Evolutionary conservation across 257 asterid species (phyloP), one percentile per base, ranked within the genome.

Genomic region (Penstemon barbatus): DNA sequence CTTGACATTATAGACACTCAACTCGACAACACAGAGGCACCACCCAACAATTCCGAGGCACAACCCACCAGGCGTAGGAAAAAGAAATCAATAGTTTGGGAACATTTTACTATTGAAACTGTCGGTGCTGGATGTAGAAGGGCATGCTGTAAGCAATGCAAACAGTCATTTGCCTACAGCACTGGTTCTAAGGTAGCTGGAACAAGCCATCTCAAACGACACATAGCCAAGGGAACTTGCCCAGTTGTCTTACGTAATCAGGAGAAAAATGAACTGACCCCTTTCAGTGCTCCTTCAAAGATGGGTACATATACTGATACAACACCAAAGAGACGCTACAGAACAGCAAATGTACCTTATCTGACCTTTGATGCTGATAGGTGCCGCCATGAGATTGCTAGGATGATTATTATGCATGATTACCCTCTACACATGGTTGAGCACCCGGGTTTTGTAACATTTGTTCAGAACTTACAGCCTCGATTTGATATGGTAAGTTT

Each of bases 81-180:
- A 77, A 94, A 91, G 96, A 89, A 91, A 78, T 94, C 99, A 0
- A 70, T 94, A 3, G 99, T 94, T 13, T 94, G 99, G 99, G 99
- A 94, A 73, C 95, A 94, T 77, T 94, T 94, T 84, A 91, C 98
- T 8, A 91, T 94, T 9, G 97, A 94, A 71, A 77, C 84, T 3
- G 82, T 89, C 4, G 86, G 95, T 42, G 75, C 82, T 64, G 97
- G 97, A 46, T 80, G 85, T 59, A 77, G 99, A 74, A 83, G 96
- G 75, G 99, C 98, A 0, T 89, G 81, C 83, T 94, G 99, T 72
- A 94, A 89, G 71, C 95, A 91, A 53, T 94, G 99, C 93, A 94
- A 91, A 77, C 99, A 94, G 80, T 94, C 98, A 1, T 94, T 91
- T 57, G 98, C 99, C 11, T 94, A 94, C 83, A 91, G 98, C 75